A percentile compares a stretch with the other conserved stretches of the same genome.
Evolutionary conservation across 2,329 filamentous ascomycete species (phyloP).

Genomic region (Myotisia sp.): DNA sequence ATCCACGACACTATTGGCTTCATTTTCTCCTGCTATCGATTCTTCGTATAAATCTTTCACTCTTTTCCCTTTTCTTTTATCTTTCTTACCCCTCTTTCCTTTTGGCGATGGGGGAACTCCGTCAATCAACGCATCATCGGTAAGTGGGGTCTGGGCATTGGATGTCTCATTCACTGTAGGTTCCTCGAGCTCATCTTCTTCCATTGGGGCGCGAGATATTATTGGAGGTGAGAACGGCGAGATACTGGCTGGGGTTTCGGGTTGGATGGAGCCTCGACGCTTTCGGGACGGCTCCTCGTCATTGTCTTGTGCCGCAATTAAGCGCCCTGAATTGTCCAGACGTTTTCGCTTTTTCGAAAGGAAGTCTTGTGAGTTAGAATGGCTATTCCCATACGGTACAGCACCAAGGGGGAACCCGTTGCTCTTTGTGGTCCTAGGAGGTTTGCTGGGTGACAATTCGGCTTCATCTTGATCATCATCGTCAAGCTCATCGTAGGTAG

Average conservation of each 20-base stretch:
- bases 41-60: conserved; percentile 26
- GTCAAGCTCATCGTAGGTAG: conserved; percentile 31
- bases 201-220: too few species aligned
- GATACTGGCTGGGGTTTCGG: conserved; percentile 12
- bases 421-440: conserved; percentile 20
- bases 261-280: conserved; percentile 27
- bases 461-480: conserved; percentile 36
- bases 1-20: conserved; percentile 31
- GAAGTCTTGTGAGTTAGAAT: conserved; percentile 17
- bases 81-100: conserved; percentile 32
- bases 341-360: conserved; percentile 30
- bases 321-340: conserved; percentile 22
- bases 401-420: conserved; percentile 17
- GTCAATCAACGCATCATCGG: conserved; percentile 14
- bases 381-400: conserved; percentile 15
- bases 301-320: conserved; percentile 19
- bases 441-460: conserved; percentile 26
- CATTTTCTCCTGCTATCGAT: conserved; percentile 19
- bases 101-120: conserved; percentile 21
- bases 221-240: conserved; percentile 5
- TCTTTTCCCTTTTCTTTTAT: conserved; percentile 33
- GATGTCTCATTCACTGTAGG: conserved; percentile 4
- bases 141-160: conserved; percentile 20
- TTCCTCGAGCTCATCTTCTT: conserved; percentile 5
- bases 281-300: conserved; percentile 30